phyloP scores from a whole-genome alignment of 495 filamentous ascomycete species.

The Evansstolkia leycettana region DNA sequence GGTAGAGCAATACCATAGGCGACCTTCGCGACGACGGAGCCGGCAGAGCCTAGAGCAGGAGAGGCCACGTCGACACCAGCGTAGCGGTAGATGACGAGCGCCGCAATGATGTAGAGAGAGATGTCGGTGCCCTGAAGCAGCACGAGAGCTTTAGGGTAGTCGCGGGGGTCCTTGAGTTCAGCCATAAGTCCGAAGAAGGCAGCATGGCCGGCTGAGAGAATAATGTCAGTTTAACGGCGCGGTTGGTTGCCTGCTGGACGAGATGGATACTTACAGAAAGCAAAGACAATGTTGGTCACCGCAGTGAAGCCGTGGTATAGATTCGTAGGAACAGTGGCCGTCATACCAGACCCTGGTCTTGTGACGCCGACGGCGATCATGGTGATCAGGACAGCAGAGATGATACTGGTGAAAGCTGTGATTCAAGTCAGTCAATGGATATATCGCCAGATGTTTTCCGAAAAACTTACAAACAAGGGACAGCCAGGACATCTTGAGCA shows the following conservation, averaged over 20 bases:
- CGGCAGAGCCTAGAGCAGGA: slow-evolving; percentile 61
- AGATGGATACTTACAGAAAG: slow-evolving; percentile 20
- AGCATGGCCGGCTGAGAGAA: slow-evolving; percentile 42
- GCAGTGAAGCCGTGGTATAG: slow-evolving; percentile 27
- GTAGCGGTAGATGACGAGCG: slow-evolving; percentile 54
- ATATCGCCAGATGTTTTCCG: background rate
- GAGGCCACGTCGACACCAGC: slow-evolving; percentile 54
- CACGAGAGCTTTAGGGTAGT: slow-evolving; percentile 56
- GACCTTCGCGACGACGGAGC: slow-evolving; percentile 47
- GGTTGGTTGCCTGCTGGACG: background rate
- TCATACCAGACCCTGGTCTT: slow-evolving; percentile 15
- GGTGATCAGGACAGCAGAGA: slow-evolving; percentile 54
- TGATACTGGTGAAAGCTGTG: slow-evolving; percentile 51
- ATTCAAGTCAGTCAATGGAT: slow-evolving; percentile 23
- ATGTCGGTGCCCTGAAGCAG: slow-evolving; percentile 53
- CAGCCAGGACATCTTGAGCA: slow-evolving; percentile 47
- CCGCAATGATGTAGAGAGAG: slow-evolving; percentile 44
- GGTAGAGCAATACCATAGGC: slow-evolving; percentile 72
- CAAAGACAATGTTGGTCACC: slow-evolving; percentile 37
- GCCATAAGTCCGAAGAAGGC: slow-evolving; percentile 67
- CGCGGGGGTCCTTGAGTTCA: slow-evolving; percentile 56
- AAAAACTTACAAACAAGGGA: slow-evolving; percentile 46
- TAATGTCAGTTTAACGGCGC: slow-evolving; percentile 1
- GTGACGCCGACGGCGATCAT: slow-evolving; percentile 53
- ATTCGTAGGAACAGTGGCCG: slow-evolving; percentile 17